Conservation (phyloP, 2,329 filamentous ascomycete species). For the Dactylellina cionopaga region DNA sequence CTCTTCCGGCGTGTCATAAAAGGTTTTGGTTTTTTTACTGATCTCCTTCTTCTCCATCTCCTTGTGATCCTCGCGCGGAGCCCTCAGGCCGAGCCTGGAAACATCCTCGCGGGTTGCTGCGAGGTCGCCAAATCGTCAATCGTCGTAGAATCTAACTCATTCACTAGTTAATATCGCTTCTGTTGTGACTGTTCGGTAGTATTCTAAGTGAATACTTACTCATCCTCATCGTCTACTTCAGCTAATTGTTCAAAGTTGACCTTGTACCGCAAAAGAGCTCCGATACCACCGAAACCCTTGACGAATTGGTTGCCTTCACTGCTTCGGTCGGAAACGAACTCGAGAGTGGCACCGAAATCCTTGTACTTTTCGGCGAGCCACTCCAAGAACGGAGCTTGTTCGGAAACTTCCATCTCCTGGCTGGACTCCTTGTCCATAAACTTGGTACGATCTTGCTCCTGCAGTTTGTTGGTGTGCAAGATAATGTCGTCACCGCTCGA, state of each 20-base stretch:
- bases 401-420: slow-evolving; percentile 93
- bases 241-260: slow-evolving; percentile 99
- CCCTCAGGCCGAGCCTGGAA: slow-evolving; percentile 57
- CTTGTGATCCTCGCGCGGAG: slow-evolving; percentile 55
- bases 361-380: slow-evolving; percentile 99
- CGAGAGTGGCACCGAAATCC: slow-evolving; percentile 92
- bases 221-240: slow-evolving; percentile 88
- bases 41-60: slow-evolving; percentile 53
- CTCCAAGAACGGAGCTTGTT: slow-evolving; percentile 93
- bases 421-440: slow-evolving; percentile 97
- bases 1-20: slow-evolving; percentile 53
- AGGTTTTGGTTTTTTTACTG: slow-evolving; percentile 42
- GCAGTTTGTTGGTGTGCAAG: slow-evolving; percentile 86
- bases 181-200: background rate
- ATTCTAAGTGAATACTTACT: slow-evolving; percentile 69
- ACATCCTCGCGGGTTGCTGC: slow-evolving; percentile 57
- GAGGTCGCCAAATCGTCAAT: slow-evolving; percentile 58
- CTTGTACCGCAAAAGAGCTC: slow-evolving; percentile 97
- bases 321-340: slow-evolving; percentile 97
- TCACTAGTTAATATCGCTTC: background rate
- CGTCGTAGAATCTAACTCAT: slow-evolving; percentile 51
- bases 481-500: slow-evolving; percentile 76
- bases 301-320: slow-evolving; percentile 99
- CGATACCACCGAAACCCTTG: slow-evolving; percentile 98
- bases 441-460: slow-evolving; percentile 80